phyloP scores from a whole-genome alignment of 2,329 filamentous ascomycete species.

The Helotiales sp. region DNA sequence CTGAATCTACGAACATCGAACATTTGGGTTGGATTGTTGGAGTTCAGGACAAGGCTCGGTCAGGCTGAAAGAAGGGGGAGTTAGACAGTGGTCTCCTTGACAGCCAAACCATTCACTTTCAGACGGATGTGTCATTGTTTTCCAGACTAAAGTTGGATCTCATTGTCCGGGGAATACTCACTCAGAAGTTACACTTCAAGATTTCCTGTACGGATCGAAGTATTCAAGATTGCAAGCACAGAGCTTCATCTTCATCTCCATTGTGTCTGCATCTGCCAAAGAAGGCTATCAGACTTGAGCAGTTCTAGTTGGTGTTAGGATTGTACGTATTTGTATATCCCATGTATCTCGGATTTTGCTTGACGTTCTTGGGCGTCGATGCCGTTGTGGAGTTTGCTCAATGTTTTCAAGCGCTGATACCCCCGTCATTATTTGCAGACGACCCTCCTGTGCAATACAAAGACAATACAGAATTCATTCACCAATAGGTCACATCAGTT shows the following conservation, averaged over 20 bases:
- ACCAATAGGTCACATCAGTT: background rate
- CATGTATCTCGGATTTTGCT: conserved; percentile 33
- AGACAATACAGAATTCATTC: conserved; percentile 29
- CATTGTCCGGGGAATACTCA: conserved; percentile 16
- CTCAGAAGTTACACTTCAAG: conserved; percentile 22
- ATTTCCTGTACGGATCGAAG: conserved; percentile 29
- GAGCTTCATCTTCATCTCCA: conserved; percentile 60
- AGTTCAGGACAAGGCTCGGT: conserved; percentile 1
- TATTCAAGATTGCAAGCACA: conserved; percentile 54
- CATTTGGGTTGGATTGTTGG: background rate
- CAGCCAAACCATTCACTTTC: conserved; percentile 24
- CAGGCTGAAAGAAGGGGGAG: conserved; percentile 13
- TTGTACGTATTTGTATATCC: conserved; percentile 40
- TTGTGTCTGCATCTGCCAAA: conserved; percentile 38
- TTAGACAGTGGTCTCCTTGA: conserved; percentile 19
- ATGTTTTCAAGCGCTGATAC: conserved; percentile 36
- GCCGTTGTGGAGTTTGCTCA: conserved; percentile 8
- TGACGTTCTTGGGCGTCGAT: conserved; percentile 18
- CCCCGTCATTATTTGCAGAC: conserved; percentile 32
- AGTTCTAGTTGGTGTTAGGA: conserved; percentile 35
- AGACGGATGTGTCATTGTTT: conserved; percentile 26
- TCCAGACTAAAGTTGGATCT: conserved; percentile 18
- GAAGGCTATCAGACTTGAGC: conserved; percentile 35
- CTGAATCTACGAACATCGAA: background rate
- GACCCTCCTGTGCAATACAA: conserved; percentile 29